Base-by-base conservation (phyloP, 176 grass and related monocot species). In the Oryza officinalis region DNA sequence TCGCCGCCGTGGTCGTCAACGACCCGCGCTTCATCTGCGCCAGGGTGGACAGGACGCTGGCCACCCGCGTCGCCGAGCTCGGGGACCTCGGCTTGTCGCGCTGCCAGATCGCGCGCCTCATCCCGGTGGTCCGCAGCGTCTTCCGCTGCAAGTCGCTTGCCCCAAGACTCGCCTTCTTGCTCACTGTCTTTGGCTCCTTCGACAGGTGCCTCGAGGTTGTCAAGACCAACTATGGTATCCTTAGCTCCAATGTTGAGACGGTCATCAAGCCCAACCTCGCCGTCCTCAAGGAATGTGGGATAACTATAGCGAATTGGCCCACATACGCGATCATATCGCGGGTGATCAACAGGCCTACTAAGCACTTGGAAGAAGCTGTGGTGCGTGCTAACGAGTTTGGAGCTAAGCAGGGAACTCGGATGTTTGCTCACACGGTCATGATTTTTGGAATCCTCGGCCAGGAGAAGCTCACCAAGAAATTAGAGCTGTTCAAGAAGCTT, bases 121-220 rank as follows among this genome's bases (percentile, higher is more conserved):
- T 89, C 49, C 27, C 27, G 70, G 4, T 47, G 47, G 30, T 20
- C 26, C 26, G 7, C 23, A 0, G 0, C 73, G 1, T 20, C 66
- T 54, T 81, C 65, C 79, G 77, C 59, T 1, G 0, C 27, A 11
- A 35, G 41, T 45, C 41, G 32, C 43, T 81, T 27, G 12, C 14
- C 65, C 4, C 1, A 54, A 83, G 25, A 2, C 7, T 82, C 12
- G 35, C 3, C 13, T 82, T 86, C 73, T 90, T 78, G 78, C 65
- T 82, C 40, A 13, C 57, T 1, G 25, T 57, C 13, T 45, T 91
- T n/a, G 89, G 85, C 44, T 88, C 89, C 13, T 27, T 84, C 52
- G 69, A 85, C 0, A 70, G 12, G 12, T 2, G 81, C 26, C 23
- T 88, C 23, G 3, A 2, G 12, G 81, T 14, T 8, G 0, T 85